Base-by-base conservation (phyloP, 2,329 filamentous ascomycete species). In the Pseudopithomyces maydicus region DNA sequence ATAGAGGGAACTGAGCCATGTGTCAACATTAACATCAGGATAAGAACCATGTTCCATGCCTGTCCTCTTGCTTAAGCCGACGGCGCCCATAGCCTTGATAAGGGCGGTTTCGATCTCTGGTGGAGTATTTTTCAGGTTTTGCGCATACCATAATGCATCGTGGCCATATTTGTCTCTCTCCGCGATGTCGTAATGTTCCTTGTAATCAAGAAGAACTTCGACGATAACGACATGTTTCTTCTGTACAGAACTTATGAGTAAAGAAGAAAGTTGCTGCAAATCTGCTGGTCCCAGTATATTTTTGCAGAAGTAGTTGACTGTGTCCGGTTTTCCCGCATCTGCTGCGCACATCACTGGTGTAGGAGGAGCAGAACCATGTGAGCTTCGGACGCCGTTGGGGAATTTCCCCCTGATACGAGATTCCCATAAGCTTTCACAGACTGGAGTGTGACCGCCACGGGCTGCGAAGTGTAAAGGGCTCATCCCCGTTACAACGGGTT, bases 321-420 rank as follows among this genome's bases (percentile, higher is more conserved):
- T 43, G 2, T 51, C 48, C n/a, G 29, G 7, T 8, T 32, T 22
- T 6, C 35, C 48, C 4, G 48, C 14, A 35, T 12, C 12, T 42
- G 36, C 48, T 32, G 48, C 48, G 17, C 22, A 51, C 36, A 42
- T 29, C 11, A 51, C n/a, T 15, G 48, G 36, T 3, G 48, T 51
- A 15, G 12, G 48, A 22, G 10, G 6, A 4, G 15, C 23, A 20
- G 15, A 33, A 23, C 42, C 48, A 1, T 8, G 5, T 6, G 33
- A 6, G 15, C 38, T 39, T 32, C 29, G 20, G 19, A 36, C n/a
- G 42, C 26, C 33, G 14, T 41, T 3, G 29, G 17, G n/a, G 14
- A 20, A n/a, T 15, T 23, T 15, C 12, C 15, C 6, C 3, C 29
- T 17, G 17, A 17, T 1, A 15, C 33, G 15, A 15, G 5, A 26